phyloP scores from a whole-genome alignment of 805 yeast genomes.

The Cyberlindnera bimundalis region DNA sequence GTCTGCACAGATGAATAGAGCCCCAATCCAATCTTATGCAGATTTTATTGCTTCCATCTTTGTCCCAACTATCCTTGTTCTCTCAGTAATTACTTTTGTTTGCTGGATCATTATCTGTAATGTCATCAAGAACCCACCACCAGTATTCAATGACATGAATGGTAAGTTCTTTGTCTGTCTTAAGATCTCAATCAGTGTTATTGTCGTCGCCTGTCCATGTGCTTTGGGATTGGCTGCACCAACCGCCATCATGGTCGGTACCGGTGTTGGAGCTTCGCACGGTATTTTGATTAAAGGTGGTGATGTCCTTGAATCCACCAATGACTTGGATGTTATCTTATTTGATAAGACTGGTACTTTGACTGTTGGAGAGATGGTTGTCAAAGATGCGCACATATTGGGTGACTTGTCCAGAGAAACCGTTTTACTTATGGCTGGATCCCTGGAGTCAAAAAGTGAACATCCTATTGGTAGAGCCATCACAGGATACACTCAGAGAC shows the following conservation, averaged over 20 bases:
- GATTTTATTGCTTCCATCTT: constrained; percentile 82
- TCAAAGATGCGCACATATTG: constrained; percentile 15
- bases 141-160: constrained; percentile 43
- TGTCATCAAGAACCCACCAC: constrained; percentile 40
- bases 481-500: constrained; percentile 33
- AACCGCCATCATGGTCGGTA: constrained; percentile 98
- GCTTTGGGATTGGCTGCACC: constrained; percentile 97
- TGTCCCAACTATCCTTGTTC: constrained; percentile 66
- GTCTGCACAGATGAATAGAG: constrained; percentile 83
- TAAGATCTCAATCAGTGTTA: constrained; percentile 81
- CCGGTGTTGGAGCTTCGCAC: constrained; percentile 89
- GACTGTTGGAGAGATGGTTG: constrained; percentile 75
- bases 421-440: constrained; percentile 50
- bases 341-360: constrained; percentile 97
- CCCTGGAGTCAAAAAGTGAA: constrained; percentile 68
- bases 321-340: constrained; percentile 58
- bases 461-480: constrained; percentile 88
- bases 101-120: constrained; percentile 51
- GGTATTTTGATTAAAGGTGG: constrained; percentile 95
- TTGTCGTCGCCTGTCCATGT: constrained; percentile 98
- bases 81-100: constrained; percentile 65
- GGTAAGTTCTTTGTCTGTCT: constrained; percentile 67
- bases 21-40: constrained; percentile 88
- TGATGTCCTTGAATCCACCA: constrained; percentile 74
- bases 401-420: constrained; percentile 11